Evolutionary conservation across 129 eudicot species (phyloP).

Genomic region (Artemisia argyi): DNA sequence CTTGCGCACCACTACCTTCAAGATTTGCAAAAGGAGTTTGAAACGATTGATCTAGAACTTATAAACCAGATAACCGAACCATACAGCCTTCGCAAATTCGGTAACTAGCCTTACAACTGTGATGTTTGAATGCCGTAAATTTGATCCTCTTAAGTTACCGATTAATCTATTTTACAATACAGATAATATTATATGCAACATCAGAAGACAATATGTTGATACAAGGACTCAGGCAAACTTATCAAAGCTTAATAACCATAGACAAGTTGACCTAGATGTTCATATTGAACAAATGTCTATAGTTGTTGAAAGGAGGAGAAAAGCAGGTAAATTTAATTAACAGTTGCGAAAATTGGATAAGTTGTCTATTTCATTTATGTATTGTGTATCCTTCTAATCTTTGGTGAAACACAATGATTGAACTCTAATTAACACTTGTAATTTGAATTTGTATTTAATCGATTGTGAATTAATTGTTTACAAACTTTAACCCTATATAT

Average conservation of each 20-base stretch:
- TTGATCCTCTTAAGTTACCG: not conserved
- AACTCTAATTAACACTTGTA: too few species aligned
- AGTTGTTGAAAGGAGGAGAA: slow-evolving; percentile 50
- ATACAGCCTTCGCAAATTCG: too few species aligned
- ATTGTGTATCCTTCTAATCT: too few species aligned
- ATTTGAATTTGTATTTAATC: too few species aligned
- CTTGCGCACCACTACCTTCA: slow-evolving; percentile 51
- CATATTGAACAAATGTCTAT: slow-evolving; percentile 39
- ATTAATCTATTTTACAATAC: not conserved
- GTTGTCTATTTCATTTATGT: not conserved
- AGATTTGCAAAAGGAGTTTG: slow-evolving; percentile 52
- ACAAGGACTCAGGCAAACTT: slow-evolving; percentile 66
- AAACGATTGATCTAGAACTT: slow-evolving; percentile 33
- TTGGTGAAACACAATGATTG: too few species aligned
- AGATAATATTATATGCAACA: slow-evolving; percentile 49
- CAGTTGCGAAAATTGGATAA: not conserved
- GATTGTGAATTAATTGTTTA: too few species aligned
- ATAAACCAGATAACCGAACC: not conserved
- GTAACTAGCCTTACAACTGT: too few species aligned
- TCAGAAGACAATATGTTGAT: slow-evolving; percentile 49
- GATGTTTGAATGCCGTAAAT: too few species aligned
- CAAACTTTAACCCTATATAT: too few species aligned
- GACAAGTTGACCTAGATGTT: slow-evolving; percentile 28
- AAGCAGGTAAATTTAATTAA: slow-evolving; percentile 38
- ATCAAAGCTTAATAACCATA: slow-evolving; percentile 44